Evolutionary conservation across 2,329 filamentous ascomycete genomes (phyloP).

Genomic region (Botryotinia narcissicola): DNA sequence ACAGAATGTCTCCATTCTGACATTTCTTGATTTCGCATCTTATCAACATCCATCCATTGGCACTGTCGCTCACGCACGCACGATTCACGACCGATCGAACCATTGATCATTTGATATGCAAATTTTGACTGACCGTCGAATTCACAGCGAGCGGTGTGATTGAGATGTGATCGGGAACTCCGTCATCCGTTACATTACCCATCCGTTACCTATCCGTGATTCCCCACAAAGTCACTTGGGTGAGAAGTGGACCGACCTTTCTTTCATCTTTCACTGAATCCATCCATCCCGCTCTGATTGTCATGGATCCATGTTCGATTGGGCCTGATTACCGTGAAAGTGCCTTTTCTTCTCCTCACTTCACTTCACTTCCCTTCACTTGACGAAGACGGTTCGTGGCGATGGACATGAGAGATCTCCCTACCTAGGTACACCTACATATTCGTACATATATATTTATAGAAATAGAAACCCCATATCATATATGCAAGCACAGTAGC

Average conservation of each 20-base stretch:
- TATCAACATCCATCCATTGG: background rate
- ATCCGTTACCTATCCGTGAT: background rate
- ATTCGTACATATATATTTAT: background rate
- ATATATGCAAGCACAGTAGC: background rate
- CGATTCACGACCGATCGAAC: background rate
- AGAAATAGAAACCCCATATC: background rate
- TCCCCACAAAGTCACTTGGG: constrained; percentile 7
- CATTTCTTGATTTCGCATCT: background rate
- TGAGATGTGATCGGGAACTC: background rate
- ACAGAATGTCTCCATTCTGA: no score
- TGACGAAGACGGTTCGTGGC: background rate
- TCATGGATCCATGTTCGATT: background rate
- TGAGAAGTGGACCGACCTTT: background rate
- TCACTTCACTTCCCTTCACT: background rate
- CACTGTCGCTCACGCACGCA: no score
- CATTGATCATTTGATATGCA: constrained; percentile 2
- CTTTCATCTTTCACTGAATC: background rate
- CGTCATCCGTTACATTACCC: background rate
- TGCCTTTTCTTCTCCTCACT: background rate
- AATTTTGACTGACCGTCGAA: background rate
- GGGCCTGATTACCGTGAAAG: background rate
- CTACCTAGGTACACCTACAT: background rate
- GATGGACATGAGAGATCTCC: background rate
- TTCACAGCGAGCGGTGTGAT: background rate
- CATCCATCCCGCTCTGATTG: background rate